Evolutionary conservation across 768 basidiomycete species (phyloP).

Genomic region (Fomitopsis pulvina): DNA sequence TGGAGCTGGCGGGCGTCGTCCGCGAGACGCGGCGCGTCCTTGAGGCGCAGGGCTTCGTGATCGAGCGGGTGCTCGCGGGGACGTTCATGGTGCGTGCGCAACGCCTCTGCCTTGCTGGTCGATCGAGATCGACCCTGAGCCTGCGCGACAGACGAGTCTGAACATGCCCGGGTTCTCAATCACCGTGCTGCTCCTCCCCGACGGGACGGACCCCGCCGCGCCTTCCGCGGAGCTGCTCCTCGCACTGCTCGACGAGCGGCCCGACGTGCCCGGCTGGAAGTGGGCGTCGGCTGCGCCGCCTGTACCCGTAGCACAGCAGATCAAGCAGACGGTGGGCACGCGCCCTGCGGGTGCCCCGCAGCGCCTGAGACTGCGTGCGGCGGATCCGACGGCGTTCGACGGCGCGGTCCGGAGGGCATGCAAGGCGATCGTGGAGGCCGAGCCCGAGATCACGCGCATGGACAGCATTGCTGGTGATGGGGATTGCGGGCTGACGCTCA

Average conservation of each 20-base stretch:
- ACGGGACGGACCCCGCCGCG: constrained; percentile 28
- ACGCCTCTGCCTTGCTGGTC: not conserved
- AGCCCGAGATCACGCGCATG: constrained; percentile 86
- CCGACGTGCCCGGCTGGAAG: constrained; percentile 79
- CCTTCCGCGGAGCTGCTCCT: constrained; percentile 43
- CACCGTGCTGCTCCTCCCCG: constrained; percentile 71
- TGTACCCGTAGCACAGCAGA: constrained; percentile 25
- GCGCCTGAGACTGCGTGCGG: constrained; percentile 24
- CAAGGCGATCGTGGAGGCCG: constrained; percentile 62
- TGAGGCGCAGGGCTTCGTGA: constrained; percentile 45
- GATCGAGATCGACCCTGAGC: not conserved
- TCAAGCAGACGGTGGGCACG: constrained; percentile 8
- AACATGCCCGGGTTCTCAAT: constrained; percentile 94
- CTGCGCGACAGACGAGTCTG: constrained; percentile 61
- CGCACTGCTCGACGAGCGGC: constrained; percentile 55
- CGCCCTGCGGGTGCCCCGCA: constrained; percentile 1
- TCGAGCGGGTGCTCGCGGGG: constrained; percentile 64
- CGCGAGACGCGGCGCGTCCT: constrained; percentile 54
- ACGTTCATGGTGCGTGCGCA: constrained; percentile 69
- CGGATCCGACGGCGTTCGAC: constrained; percentile 46
- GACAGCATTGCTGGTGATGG: constrained; percentile 93
- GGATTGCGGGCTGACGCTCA: constrained; percentile 62
- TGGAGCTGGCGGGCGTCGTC: constrained; percentile 69
- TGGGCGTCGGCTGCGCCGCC: constrained; percentile 48
- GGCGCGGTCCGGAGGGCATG: constrained; percentile 53